Conservation (phyloP, 2,329 filamentous ascomycete species). For the Aspergillus udagawae region DNA sequence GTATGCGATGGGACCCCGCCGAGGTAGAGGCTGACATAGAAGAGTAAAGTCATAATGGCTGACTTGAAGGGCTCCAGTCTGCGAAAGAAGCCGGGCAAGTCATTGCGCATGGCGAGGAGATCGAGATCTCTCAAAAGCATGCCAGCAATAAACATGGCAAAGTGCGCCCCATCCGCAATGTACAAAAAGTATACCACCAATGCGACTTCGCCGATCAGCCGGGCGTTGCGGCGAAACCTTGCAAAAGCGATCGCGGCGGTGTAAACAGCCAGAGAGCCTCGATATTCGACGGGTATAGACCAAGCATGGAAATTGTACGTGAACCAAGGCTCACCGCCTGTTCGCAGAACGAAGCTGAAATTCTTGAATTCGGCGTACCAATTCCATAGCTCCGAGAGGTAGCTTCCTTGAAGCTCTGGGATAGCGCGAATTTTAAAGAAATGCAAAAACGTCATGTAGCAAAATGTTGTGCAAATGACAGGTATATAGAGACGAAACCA, state of each 20-base stretch:
- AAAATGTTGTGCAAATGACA: too few species aligned
- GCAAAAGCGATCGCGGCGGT: slow-evolving; percentile 40
- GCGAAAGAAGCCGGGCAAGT: slow-evolving; percentile 50
- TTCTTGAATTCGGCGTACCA: slow-evolving; percentile 60
- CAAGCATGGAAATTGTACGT: slow-evolving; percentile 43
- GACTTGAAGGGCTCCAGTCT: slow-evolving; percentile 30
- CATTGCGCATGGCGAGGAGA: slow-evolving; percentile 46
- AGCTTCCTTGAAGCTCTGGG: slow-evolving; percentile 37
- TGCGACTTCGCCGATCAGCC: slow-evolving; percentile 51
- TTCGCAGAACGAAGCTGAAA: slow-evolving; percentile 63
- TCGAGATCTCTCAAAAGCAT: slow-evolving; percentile 63
- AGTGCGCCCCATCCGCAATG: slow-evolving; percentile 61
- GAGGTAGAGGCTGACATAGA: too few species aligned
- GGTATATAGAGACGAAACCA: too few species aligned
- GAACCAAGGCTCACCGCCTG: slow-evolving; percentile 55
- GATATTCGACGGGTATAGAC: too few species aligned
- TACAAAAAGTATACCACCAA: slow-evolving; percentile 65
- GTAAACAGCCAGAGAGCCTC: too few species aligned
- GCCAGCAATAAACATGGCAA: slow-evolving; percentile 57
- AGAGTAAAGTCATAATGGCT: too few species aligned
- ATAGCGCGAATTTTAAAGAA: slow-evolving; percentile 47
- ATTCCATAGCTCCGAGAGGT: slow-evolving; percentile 49
- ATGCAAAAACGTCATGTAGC: too few species aligned
- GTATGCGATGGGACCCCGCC: slow-evolving; percentile 27
- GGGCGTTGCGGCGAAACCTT: slow-evolving; percentile 50